Conservation (phyloP, 2,329 filamentous ascomycete species). For the Aspergillus hiratsukae region DNA sequence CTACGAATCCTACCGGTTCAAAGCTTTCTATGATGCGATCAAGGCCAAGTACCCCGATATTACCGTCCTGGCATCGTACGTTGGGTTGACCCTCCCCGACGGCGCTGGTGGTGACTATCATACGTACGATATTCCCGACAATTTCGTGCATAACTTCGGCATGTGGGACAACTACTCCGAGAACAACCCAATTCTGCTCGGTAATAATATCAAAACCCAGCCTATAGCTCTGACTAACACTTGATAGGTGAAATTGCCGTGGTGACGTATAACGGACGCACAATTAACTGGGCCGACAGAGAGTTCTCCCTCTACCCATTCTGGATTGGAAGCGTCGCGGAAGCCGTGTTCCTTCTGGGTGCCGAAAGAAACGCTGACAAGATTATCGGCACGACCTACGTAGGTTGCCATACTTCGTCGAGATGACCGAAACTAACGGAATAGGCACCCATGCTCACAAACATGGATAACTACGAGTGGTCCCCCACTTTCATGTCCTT, state of each 20-base stretch:
- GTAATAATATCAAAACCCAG: conserved; percentile 9
- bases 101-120: conserved; percentile 40
- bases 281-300: conserved; percentile 43
- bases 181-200: conserved; percentile 22
- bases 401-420: conserved; percentile 2
- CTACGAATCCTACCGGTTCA: conserved; percentile 54
- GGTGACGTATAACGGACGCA: conserved; percentile 38
- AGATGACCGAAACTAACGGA: not conserved
- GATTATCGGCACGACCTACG: conserved; percentile 26
- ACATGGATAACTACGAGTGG: conserved; percentile 25
- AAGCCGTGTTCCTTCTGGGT: conserved; percentile 62
- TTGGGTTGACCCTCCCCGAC: conserved; percentile 22
- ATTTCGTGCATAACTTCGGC: conserved; percentile 48
- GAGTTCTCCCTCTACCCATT: conserved; percentile 48
- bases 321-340: conserved; percentile 59
- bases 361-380: conserved; percentile 56
- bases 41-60: conserved; percentile 54
- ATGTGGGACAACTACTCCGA: conserved; percentile 48
- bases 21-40: conserved; percentile 57
- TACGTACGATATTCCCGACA: conserved; percentile 49
- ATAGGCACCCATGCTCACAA: conserved; percentile 27
- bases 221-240: not conserved
- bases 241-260: conserved; percentile 23
- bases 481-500: conserved; percentile 29
- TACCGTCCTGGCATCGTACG: conserved; percentile 36